These are phyloP conservation scores for Aureobasidium sp. DNA, from an alignment of 2,329 filamentous ascomycete genomes.

Conservation along the genomic window DNA sequence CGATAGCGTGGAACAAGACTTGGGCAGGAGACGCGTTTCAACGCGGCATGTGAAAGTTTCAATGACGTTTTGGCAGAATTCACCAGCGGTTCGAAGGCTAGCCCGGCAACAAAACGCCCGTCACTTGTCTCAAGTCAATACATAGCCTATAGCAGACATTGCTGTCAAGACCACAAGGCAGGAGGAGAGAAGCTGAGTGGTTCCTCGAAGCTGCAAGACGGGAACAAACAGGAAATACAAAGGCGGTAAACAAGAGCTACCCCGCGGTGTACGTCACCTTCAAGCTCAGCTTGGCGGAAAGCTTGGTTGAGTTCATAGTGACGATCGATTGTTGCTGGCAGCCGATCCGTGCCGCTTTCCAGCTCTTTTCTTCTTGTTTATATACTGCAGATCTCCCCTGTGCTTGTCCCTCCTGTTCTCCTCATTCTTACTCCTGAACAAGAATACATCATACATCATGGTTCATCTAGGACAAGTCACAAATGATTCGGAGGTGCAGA, in stretches of 20 bases:
- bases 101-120: neutral
- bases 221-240: conserved; percentile 2
- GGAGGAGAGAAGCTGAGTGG: neutral
- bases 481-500: conserved; percentile 34
- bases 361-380: conserved; percentile 14
- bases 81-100: neutral
- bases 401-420: neutral
- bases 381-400: conserved; percentile 6
- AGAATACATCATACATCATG: conserved; percentile 29
- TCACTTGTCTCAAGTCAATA: neutral
- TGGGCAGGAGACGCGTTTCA: conserved; percentile 8
- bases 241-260: conserved; percentile 8
- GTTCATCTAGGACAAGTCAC: conserved; percentile 37
- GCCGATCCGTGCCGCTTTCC: conserved; percentile 15
- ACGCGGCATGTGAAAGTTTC: conserved; percentile 3
- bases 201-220: neutral
- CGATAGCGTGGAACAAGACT: neutral
- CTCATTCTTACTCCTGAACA: neutral
- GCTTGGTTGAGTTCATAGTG: conserved; percentile 16
- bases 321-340: conserved; percentile 1
- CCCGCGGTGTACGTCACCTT: conserved; percentile 10
- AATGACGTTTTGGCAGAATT: conserved; percentile 7
- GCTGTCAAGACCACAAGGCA: neutral
- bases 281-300: conserved; percentile 19
- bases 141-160: neutral